phyloP scores from a whole-genome alignment of 768 basidiomycete species.

The Kwoniella bestiolae region DNA sequence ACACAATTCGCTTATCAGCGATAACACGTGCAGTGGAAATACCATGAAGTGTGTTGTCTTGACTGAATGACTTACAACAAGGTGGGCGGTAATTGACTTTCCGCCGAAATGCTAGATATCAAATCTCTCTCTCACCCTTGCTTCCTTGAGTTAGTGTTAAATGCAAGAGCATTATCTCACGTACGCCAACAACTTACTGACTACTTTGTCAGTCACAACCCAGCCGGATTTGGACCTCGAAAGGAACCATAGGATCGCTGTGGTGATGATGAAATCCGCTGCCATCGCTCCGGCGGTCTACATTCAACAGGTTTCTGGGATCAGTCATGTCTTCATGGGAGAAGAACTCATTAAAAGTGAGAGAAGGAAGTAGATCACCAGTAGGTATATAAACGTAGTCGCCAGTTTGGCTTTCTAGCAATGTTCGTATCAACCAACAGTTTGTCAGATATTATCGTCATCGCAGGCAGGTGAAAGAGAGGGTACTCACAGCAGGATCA shows the following conservation, averaged over 20 bases:
- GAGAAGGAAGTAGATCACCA: conserved; percentile 1
- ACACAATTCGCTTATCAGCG: neutral
- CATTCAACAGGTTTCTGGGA: neutral
- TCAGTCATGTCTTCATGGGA: too few species aligned
- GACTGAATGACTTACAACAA: conserved; percentile 15
- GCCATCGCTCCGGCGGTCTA: conserved; percentile 18
- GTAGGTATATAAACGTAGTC: conserved; percentile 10
- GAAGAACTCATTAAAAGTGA: too few species aligned
- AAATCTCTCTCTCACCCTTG: too few species aligned
- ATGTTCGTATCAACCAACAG: too few species aligned
- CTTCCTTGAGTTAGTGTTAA: neutral
- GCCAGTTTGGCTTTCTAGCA: neutral
- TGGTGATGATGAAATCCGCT: conserved; percentile 9
- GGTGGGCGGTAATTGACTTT: conserved; percentile 13
- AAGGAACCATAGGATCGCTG: conserved; percentile 5
- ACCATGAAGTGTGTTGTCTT: too few species aligned
- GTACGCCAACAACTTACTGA: conserved; percentile 8
- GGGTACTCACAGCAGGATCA: neutral
- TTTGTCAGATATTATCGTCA: too few species aligned
- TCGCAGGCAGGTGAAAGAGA: neutral
- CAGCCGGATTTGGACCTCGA: conserved; percentile 2
- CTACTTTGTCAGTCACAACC: conserved; percentile 1
- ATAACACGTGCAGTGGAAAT: neutral
- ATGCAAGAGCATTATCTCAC: neutral
- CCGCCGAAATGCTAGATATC: conserved; percentile 1